Base-by-base conservation (phyloP, 345 rosid genomes). In the Moricandia arvensis region DNA sequence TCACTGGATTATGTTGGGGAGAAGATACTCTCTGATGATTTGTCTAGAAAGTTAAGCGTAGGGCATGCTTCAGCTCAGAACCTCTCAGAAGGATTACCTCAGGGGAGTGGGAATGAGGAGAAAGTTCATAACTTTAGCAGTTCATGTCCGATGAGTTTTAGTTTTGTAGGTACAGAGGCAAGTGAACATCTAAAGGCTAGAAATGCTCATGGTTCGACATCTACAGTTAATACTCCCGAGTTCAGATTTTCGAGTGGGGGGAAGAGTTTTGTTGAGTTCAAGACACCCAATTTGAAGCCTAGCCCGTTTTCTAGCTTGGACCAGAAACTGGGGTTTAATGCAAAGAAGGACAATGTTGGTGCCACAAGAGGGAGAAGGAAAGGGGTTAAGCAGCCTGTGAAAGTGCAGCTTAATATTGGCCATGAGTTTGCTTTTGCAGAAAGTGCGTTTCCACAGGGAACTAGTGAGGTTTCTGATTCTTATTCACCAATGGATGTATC, bases 401-500 rank as follows among this genome's bases (percentile, higher is more conserved):
- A 80, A 59, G 83, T 82, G 68, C 96, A 84, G 76, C 78, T 80
- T 4, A 75, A 79, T 82, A 71, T 82, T 59, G 86, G 84, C 41
- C 86, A 81, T 45, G 89, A 85, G n/a, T 79, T 86, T 84, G 81
- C 77, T 82, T 79, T 81, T 85, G 9, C 74, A 57, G 81, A 83
- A 79, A 75, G 69, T 80, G 72, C 66, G 11, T 77, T 76, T 59
- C 63, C 80, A 31, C 80, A 57, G 15, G 95, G 82, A 80, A 80
- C 71, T 51, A 79, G 69, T 17, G 96, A 93, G 78, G 84, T 77
- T 80, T 67, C 82, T 17, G 96, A 85, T 43, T 75, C 96, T 37
- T 88, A 74, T 85, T 89, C 94, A 41, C 97, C 92, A 5, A 89
- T 93, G 99, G 98, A 96, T 83, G 66, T 81, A 59, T 93, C 99